These are phyloP conservation scores for Phoma sp. DNA, from an alignment of 2,329 filamentous ascomycete species.

Conservation along the genomic window DNA sequence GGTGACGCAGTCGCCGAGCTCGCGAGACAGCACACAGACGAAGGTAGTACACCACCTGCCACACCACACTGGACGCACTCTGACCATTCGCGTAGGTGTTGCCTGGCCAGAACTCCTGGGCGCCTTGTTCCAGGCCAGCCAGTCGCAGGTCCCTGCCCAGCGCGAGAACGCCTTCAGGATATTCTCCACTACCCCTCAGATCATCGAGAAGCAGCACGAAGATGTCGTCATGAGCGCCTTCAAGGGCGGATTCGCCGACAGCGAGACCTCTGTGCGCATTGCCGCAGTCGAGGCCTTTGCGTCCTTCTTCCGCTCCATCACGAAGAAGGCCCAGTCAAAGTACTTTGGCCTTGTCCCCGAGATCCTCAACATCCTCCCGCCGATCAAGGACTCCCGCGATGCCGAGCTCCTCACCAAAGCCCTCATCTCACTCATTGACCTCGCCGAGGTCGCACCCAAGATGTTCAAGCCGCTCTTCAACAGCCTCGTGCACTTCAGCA, in stretches of 20 bases:
- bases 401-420: slow-evolving; percentile 91
- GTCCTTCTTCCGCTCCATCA: slow-evolving; percentile 90
- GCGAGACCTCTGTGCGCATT: slow-evolving; percentile 82
- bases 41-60: slow-evolving; percentile 65
- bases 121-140: slow-evolving; percentile 87
- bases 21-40: slow-evolving; percentile 92
- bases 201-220: slow-evolving; percentile 96
- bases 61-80: neutral
- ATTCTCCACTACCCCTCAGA: slow-evolving; percentile 91
- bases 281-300: slow-evolving; percentile 97
- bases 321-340: slow-evolving; percentile 86
- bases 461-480: slow-evolving; percentile 98
- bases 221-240: slow-evolving; percentile 89
- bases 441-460: slow-evolving; percentile 92
- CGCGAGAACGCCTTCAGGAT: slow-evolving; percentile 94
- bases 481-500: slow-evolving; percentile 89
- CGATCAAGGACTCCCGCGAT: slow-evolving; percentile 89
- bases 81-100: slow-evolving; percentile 63
- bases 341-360: slow-evolving; percentile 89
- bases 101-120: slow-evolving; percentile 89
- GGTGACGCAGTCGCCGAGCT: slow-evolving; percentile 97
- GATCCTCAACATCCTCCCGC: slow-evolving; percentile 91
- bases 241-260: slow-evolving; percentile 89
- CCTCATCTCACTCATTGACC: slow-evolving; percentile 87
- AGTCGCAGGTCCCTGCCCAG: slow-evolving; percentile 81